A percentile compares a stretch with the other conserved stretches of the same genome.
Evolutionary conservation across 176 grass and related monocot species (phyloP).

Genomic region (Paspalum vaginatum): DNA sequence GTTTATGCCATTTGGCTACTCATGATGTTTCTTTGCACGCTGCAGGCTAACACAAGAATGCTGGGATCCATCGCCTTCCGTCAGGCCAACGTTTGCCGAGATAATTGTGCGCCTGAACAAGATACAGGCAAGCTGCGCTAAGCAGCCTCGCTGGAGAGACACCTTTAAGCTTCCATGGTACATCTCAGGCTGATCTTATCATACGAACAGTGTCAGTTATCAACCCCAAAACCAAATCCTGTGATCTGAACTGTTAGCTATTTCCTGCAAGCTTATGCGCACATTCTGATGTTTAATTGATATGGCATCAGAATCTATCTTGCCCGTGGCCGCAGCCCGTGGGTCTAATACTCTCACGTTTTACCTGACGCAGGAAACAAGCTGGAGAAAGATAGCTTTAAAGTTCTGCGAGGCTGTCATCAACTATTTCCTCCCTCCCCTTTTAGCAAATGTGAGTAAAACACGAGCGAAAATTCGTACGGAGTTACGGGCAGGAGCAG

Average conservation of each 20-base stretch:
- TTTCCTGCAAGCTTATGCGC: not conserved
- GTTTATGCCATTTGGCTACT: not conserved
- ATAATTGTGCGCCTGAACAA: conserved; percentile 79
- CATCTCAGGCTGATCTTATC: conserved; percentile 16
- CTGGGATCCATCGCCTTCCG: conserved; percentile 66
- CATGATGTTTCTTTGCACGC: conserved; percentile 17
- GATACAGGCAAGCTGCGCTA: conserved; percentile 49
- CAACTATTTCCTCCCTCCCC: not conserved
- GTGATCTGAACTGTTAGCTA: not conserved
- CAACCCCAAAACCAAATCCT: not conserved
- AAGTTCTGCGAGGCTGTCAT: not conserved
- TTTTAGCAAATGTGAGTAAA: conserved; percentile 24
- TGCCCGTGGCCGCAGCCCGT: not conserved
- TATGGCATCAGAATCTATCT: not conserved
- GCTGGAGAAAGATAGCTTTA: conserved; percentile 25
- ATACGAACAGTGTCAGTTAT: not conserved
- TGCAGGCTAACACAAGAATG: conserved; percentile 84
- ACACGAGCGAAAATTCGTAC: conserved; percentile 31
- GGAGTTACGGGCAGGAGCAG: conserved; percentile 23
- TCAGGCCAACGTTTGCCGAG: conserved; percentile 72
- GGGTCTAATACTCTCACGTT: conserved; percentile 18
- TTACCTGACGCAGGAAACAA: conserved; percentile 53
- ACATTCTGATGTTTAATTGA: conserved; percentile 4
- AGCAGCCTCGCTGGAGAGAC: conserved; percentile 72
- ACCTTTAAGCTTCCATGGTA: conserved; percentile 86